Evolutionary conservation across 495 filamentous ascomycete genomes (phyloP), one percentile per base, ranked within the genome.

Genomic region (Penicillium roqueforti): DNA sequence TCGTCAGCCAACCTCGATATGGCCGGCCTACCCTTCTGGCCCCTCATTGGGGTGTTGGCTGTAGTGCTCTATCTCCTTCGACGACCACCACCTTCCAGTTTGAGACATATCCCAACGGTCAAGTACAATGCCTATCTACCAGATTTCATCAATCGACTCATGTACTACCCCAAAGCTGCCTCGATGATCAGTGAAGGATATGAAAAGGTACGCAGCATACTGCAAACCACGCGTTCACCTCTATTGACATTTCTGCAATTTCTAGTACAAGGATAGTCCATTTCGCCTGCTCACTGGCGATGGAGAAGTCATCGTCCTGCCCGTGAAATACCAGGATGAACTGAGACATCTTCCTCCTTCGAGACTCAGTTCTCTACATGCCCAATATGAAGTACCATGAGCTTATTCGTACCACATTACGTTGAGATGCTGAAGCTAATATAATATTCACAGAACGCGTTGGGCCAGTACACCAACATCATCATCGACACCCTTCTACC

Each of bases 201-300:
- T 46, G 26, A 59, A 11, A 62, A 66, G 53, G 68, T 69, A 25
- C 13, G 44, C 36, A 7, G 38, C 36, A 19, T 14, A 6, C 29
- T 47, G 40, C 4, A 18, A 29, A 16, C 9, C 32, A 6, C 11
- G 32, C 3, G 3, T 34, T 19, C 16, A 37, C 3, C 23, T 37
- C 7, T 46, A 19, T 28, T 57, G 37, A 56, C 18, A 9, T 22
- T 0, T 48, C 18, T 26, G 16, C 23, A 19, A 6, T 36, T 2
- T n/a, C 20, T 16, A 72, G 68, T 71, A 67, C 51, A 65, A 60
- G 43, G 52, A 65, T 25, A 50, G 26, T 7, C 60, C 68, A 3
- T 73, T 67, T 38, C 61, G 67, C 4, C 51, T 73, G 22, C 58
- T 68, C n/a, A 70, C 66, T 6, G 51, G 59, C 7, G 68, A 73